phyloP scores from a whole-genome alignment of 2,329 filamentous ascomycete genomes.

The Fulvia fulva region DNA sequence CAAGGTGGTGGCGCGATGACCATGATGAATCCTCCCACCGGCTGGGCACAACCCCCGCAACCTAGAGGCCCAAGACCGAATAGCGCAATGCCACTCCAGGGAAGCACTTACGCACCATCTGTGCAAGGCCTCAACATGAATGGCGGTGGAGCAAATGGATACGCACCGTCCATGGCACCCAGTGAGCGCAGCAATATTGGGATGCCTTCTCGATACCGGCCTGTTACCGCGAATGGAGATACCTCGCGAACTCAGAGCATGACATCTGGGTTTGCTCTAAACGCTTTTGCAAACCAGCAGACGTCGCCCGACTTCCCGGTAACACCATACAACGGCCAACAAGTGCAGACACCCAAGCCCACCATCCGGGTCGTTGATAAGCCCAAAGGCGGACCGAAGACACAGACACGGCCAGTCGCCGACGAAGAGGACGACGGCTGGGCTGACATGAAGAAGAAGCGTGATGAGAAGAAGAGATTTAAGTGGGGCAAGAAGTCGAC shows the following conservation, averaged over 20 bases:
- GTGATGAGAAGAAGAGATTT: constrained; percentile 32
- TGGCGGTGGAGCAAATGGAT: constrained; percentile 49
- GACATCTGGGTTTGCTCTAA: constrained; percentile 30
- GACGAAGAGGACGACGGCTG: constrained; percentile 38
- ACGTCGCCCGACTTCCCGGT: constrained; percentile 19
- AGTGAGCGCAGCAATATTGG: constrained; percentile 94
- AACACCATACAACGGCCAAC: constrained; percentile 17
- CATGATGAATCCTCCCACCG: constrained; percentile 64
- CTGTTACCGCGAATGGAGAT: constrained; percentile 56
- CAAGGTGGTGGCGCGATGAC: constrained; percentile 64
- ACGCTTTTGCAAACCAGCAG: constrained; percentile 27
- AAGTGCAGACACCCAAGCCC: constrained; percentile 22
- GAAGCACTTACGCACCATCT: constrained; percentile 30
- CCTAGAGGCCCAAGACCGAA: constrained; percentile 44
- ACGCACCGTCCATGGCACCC: constrained; percentile 87
- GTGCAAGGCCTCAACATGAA: constrained; percentile 38
- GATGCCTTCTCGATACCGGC: constrained; percentile 82
- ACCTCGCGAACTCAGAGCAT: constrained; percentile 39
- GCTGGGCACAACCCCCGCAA: constrained; percentile 25
- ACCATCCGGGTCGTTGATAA: constrained; percentile 37
- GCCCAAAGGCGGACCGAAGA: constrained; percentile 33
- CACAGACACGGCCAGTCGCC: constrained; percentile 13
- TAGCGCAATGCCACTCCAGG: constrained; percentile 32
- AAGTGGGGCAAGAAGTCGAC: constrained; percentile 25
- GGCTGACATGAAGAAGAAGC: constrained; percentile 32